phyloP scores from a whole-genome alignment of 306 rosid genomes.

The Lotus japonicus region DNA sequence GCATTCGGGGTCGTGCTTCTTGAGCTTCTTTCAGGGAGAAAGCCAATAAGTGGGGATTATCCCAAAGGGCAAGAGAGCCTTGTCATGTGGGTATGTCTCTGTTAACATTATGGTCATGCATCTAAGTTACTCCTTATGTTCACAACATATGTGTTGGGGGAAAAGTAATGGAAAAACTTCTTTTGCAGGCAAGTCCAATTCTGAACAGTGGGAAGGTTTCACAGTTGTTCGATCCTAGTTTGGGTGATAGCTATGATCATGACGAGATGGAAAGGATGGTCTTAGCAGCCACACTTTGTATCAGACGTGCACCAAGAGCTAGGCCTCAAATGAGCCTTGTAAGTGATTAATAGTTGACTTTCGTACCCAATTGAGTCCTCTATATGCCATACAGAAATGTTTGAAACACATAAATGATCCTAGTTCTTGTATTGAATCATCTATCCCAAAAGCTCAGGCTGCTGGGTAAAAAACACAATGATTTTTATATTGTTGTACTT shows the following conservation, averaged over 20 bases:
- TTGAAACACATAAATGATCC: neutral
- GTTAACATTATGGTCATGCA: neutral
- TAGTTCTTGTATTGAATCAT: no score
- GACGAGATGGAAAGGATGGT: constrained; percentile 76
- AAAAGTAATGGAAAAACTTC: neutral
- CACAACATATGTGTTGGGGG: neutral
- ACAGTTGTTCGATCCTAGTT: constrained; percentile 66
- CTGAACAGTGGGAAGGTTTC: constrained; percentile 60
- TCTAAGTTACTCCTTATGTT: constrained; percentile 6
- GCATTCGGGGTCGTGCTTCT: constrained; percentile 95
- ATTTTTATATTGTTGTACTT: no score
- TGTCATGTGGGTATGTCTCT: constrained; percentile 89
- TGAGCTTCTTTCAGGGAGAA: constrained; percentile 89
- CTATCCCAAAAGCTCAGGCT: no score
- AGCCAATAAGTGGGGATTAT: constrained; percentile 69
- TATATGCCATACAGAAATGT: no score
- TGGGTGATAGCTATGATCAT: constrained; percentile 46
- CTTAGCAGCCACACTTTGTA: constrained; percentile 85
- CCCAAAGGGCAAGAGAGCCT: constrained; percentile 95
- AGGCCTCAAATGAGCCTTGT: constrained; percentile 90
- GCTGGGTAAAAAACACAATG: no score
- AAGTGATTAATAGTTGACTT: constrained; percentile 31
- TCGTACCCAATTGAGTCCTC: neutral
- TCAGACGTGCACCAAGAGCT: constrained; percentile 76
- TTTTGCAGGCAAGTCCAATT: constrained; percentile 78